phyloP scores from a whole-genome alignment of 176 grass and related monocot genomes.

The Musa schizocarpa region DNA sequence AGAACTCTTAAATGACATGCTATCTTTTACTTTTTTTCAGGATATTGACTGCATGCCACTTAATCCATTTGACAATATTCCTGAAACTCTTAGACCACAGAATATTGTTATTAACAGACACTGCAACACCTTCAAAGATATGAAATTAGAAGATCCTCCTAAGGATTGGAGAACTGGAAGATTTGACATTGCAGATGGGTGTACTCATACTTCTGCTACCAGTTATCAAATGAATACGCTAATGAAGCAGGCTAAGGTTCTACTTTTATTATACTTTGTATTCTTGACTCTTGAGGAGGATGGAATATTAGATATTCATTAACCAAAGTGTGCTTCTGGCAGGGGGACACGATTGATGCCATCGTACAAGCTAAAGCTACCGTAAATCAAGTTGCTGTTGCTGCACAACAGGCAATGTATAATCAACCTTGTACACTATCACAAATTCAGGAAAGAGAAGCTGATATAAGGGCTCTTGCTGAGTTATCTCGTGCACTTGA shows the following conservation, averaged over 20 bases:
- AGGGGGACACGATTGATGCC: conserved; percentile 74
- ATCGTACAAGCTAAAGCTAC: conserved; percentile 74
- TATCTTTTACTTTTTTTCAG: conserved; percentile 36
- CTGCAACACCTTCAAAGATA: conserved; percentile 42
- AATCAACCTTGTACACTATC: conserved; percentile 73
- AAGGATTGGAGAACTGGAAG: conserved; percentile 49
- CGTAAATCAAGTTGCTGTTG: conserved; percentile 58
- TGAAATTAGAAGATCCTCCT: conserved; percentile 40
- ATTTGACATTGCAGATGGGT: conserved; percentile 34
- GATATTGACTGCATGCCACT: conserved; percentile 98
- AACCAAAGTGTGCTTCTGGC: conserved; percentile 31
- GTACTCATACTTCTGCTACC: background rate
- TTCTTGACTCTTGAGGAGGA: background rate
- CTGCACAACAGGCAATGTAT: conserved; percentile 73
- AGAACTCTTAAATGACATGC: background rate
- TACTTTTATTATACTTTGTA: conserved; percentile 2
- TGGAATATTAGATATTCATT: conserved; percentile 5
- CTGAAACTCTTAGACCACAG: conserved; percentile 55
- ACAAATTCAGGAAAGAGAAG: conserved; percentile 99
- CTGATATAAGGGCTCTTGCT: conserved; percentile 94
- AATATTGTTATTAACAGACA: conserved; percentile 43
- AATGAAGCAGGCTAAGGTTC: conserved; percentile 62
- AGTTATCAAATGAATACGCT: conserved; percentile 53
- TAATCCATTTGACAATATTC: conserved; percentile 80
- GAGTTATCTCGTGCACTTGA: conserved; percentile 88